Evolutionary conservation across 1,284 basidiomycete species (phyloP), one percentile per base, ranked within the genome.

Genomic region (Peniophora sp.): DNA sequence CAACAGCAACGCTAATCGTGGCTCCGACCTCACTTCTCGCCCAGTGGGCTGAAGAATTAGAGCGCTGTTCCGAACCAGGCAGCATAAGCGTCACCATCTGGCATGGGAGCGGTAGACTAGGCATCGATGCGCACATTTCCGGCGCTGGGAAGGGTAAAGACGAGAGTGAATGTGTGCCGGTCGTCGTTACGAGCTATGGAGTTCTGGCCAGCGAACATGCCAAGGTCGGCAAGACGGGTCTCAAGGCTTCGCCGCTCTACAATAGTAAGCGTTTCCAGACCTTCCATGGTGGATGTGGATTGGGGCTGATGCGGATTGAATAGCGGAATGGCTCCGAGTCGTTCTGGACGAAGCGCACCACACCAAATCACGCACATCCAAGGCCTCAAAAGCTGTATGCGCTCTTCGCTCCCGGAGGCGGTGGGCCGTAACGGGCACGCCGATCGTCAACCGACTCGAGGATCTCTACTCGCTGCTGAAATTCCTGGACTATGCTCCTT

Each of bases 401-500:
- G 89, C 88, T 8, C 74, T 99, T 6, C 78, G 78, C 46, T 89
- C 89, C 2, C 75, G 84, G 53, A 74, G 91, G 35, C 77, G 91
- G 56, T 99, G 96, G 96, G 91, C 91, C 3, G 79, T 97, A 12
- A 97, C 93, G 3, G 89, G 93, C 27, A 98, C 96, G 10, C 96
- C 96, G 0, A 98, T 99, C 55, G 92, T 98, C 53, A 99, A 99
- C 64, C 83, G 86, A 47, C 75, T 98, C 3, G 96, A 97, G 55
- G 95, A 98, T 62, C 71, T 99, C 6, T 95, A 89, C 61, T 94
- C 91, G 0, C 72, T 97, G 2, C 68, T 97, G 20, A 91, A 88
- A 69, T 98, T 96, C 71, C 74, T 98, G 14, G 77, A 83, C 48
- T 90, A 94, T 60, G 85, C 88, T 56, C 95, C 95, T 0, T 97